Base-by-base conservation (phyloP, 2,329 filamentous ascomycete species). In the Colletotrichum liriopes region DNA sequence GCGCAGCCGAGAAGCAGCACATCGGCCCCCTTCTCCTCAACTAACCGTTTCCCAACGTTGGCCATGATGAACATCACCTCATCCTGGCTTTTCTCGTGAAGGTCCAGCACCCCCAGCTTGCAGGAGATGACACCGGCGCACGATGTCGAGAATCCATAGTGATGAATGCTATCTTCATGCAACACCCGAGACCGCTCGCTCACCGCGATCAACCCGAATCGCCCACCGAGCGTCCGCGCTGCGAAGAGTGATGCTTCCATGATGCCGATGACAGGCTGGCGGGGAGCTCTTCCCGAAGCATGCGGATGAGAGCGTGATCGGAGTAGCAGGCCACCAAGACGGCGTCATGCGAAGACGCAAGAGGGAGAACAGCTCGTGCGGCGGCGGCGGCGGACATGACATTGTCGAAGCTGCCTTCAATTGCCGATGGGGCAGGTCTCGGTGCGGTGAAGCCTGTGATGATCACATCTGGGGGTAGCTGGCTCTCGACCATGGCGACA, bases 261-360 rank as follows among this genome's bases (percentile, higher is more conserved):
- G 67, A 98, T 98, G 6, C 96, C 95, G 0, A 90, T 91, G 5
- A 94, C 91, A 35, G 90, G 81, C 84, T 74, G 75, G 6, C 76
- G 72, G 18, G 65, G 2, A 71, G 59, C 23, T 71, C 65, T 23
- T 71, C 68, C 0, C 68, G 65, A 14, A 71, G 68, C 68, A 68
- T 68, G 41, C 65, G 65, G 26, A 71, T 68, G 26, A 71, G 65
- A 3, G 68, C 64, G 11, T 71, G 68, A 35, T 71, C 68, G 5
- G 68, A 71, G 51, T 68, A 71, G 51, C 68, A 71, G 8, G 64
- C 64, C n/a, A 71, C 68, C 26, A 71, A 32, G 16, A 71, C 51
- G 26, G 64, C 68, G 20, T 71, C 68, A 80, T 94, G 90, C 0
- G 63, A 73, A 2, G 77, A 74, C 4, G 66, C 37, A 14, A 76